Evolutionary conservation across 2,329 filamentous ascomycete genomes (phyloP).

Genomic region (Cladosporium sp.): DNA sequence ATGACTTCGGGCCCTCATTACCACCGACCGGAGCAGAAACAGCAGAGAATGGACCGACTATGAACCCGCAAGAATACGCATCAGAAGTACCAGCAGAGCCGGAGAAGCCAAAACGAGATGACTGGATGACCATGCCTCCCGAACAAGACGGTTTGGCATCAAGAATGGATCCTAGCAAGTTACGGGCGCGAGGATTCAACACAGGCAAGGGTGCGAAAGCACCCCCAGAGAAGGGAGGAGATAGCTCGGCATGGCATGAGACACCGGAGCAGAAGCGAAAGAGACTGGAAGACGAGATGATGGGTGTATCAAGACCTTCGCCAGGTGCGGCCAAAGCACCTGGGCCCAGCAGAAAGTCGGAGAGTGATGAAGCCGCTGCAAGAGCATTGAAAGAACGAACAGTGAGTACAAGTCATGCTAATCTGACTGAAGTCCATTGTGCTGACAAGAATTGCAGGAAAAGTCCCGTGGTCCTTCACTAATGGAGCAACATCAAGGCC

Average conservation of each 20-base stretch:
- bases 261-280: constrained; percentile 83
- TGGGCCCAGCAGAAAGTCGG: constrained; percentile 2
- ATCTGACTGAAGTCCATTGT: neutral
- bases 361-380: constrained; percentile 22
- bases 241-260: constrained; percentile 75
- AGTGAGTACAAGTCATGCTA: constrained; percentile 36
- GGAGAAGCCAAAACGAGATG: constrained; percentile 62
- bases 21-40: constrained; percentile 25
- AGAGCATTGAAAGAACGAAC: constrained; percentile 56
- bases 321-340: neutral
- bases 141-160: constrained; percentile 49
- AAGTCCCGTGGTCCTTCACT: constrained; percentile 40
- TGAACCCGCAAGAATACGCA: neutral
- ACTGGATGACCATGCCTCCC: constrained; percentile 54
- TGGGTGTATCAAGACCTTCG: constrained; percentile 60
- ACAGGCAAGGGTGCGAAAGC: constrained; percentile 58
- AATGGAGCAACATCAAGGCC: constrained; percentile 44
- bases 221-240: constrained; percentile 34
- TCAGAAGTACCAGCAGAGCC: constrained; percentile 7
- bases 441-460: constrained; percentile 33
- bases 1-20: constrained; percentile 44
- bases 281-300: constrained; percentile 73
- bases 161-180: constrained; percentile 75
- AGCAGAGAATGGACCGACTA: neutral
- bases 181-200: constrained; percentile 77